These are phyloP conservation scores for Flaveria linearis DNA, from an alignment of 129 eudicot species.

Conservation along the genomic window DNA sequence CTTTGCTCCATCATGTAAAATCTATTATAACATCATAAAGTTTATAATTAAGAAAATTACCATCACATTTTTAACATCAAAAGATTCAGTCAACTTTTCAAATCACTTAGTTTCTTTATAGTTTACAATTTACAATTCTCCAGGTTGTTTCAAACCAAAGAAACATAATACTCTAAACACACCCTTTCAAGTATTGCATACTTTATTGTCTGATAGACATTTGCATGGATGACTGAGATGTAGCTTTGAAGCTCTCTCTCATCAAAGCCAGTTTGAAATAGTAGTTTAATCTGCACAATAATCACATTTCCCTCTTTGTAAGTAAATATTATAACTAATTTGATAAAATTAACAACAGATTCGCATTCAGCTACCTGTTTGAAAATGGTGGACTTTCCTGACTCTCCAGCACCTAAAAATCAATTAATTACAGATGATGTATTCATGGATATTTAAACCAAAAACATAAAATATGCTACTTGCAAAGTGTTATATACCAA, in stretches of 20 bases:
- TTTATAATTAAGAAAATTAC: constrained; percentile 7
- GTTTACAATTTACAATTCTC: constrained; percentile 22
- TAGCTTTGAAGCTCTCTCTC: constrained; percentile 87
- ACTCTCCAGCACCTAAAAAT: constrained; percentile 86
- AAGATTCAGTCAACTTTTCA: constrained; percentile 3
- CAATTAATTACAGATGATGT: not conserved
- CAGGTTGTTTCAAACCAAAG: constrained; percentile 29
- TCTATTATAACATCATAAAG: constrained; percentile 41
- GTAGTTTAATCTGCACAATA: constrained; percentile 79
- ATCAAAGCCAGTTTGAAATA: constrained; percentile 93
- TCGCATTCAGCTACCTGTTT: constrained; percentile 62
- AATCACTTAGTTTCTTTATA: constrained; percentile 1
- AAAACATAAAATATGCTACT: constrained; percentile 11
- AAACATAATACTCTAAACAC: constrained; percentile 65
- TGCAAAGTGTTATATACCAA: constrained; percentile 50
- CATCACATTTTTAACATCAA: constrained; percentile 16
- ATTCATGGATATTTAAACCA: constrained; percentile 12
- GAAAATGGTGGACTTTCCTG: constrained; percentile 97
- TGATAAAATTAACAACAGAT: not conserved
- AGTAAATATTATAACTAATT: not conserved
- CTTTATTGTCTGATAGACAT: constrained; percentile 97
- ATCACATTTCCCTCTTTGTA: constrained; percentile 1
- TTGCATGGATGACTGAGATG: constrained; percentile 87
- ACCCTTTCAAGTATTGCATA: constrained; percentile 83
- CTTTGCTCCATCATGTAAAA: constrained; percentile 83